These are phyloP conservation scores for Triadica sebifera DNA, from an alignment of 345 rosid species.

Conservation along the genomic window DNA sequence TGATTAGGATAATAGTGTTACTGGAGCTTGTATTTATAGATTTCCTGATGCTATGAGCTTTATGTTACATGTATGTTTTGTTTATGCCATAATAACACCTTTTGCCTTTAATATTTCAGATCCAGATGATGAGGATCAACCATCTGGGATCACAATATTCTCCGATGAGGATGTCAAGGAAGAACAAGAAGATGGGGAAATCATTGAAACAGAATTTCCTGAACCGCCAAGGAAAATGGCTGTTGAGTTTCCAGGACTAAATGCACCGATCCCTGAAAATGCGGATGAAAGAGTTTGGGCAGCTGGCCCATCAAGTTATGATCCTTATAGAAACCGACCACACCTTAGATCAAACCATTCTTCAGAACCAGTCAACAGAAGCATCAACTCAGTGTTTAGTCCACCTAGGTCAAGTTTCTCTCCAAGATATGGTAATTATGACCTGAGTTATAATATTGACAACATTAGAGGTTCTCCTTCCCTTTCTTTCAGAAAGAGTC, in stretches of 20 bases:
- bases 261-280: constrained; percentile 74
- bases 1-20: not conserved
- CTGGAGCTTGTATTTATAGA: not conserved
- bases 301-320: constrained; percentile 41
- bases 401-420: constrained; percentile 50
- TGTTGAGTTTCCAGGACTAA: constrained; percentile 76
- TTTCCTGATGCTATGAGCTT: constrained; percentile 5
- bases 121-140: constrained; percentile 54
- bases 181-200: constrained; percentile 74
- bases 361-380: constrained; percentile 39
- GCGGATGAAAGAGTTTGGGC: constrained; percentile 72
- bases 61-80: not conserved
- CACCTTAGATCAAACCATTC: constrained; percentile 32
- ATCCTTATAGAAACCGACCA: constrained; percentile 32
- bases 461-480: constrained; percentile 33
- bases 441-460: constrained; percentile 21
- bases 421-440: constrained; percentile 54
- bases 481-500: constrained; percentile 1
- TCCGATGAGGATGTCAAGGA: constrained; percentile 49
- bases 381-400: constrained; percentile 7
- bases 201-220: constrained; percentile 33
- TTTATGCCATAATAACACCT: not conserved
- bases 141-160: constrained; percentile 76
- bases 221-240: constrained; percentile 51
- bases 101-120: constrained; percentile 37